Evolutionary conservation across 2,329 filamentous ascomycete genomes (phyloP).

Genomic region (Lasiodiplodia gonubiensis): DNA sequence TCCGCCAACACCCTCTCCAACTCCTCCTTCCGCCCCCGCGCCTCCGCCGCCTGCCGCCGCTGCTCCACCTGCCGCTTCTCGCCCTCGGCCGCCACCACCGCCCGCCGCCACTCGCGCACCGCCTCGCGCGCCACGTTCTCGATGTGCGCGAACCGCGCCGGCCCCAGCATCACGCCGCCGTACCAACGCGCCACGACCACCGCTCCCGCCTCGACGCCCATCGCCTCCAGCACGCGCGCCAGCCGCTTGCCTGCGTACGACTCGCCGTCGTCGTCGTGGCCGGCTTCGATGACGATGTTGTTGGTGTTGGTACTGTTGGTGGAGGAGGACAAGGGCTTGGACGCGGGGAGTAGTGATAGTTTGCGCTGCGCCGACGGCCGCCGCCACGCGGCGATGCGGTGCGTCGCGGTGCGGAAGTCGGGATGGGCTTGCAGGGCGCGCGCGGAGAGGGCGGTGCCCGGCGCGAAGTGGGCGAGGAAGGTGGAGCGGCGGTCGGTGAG

Average conservation of each 20-base stretch:
- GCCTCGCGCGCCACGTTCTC: constrained; percentile 56
- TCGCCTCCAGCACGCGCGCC: constrained; percentile 53
- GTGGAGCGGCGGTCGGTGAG: constrained; percentile 58
- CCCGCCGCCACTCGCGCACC: constrained; percentile 42
- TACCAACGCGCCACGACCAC: constrained; percentile 63
- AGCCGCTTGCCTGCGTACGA: constrained; percentile 57
- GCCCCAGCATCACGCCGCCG: constrained; percentile 59
- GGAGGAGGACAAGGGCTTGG: not conserved
- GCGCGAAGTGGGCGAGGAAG: constrained; percentile 59
- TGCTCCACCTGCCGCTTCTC: constrained; percentile 32
- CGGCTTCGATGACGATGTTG: constrained; percentile 39
- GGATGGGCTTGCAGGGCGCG: constrained; percentile 50
- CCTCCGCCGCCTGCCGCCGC: constrained; percentile 1
- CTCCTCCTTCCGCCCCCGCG: constrained; percentile 41
- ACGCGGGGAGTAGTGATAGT: constrained; percentile 43
- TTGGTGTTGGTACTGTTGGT: no score
- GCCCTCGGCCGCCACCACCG: constrained; percentile 40
- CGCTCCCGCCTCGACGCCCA: constrained; percentile 49
- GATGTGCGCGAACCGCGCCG: constrained; percentile 59
- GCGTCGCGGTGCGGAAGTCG: constrained; percentile 53
- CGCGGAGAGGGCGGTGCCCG: constrained; percentile 44
- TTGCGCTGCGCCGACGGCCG: constrained; percentile 52
- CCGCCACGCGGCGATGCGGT: constrained; percentile 60
- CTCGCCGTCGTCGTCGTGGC: constrained; percentile 61
- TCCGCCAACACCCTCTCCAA: constrained; percentile 46